phyloP scores from a whole-genome alignment of 352 stramenopile genomes.

The Phytophthora foliorum region DNA sequence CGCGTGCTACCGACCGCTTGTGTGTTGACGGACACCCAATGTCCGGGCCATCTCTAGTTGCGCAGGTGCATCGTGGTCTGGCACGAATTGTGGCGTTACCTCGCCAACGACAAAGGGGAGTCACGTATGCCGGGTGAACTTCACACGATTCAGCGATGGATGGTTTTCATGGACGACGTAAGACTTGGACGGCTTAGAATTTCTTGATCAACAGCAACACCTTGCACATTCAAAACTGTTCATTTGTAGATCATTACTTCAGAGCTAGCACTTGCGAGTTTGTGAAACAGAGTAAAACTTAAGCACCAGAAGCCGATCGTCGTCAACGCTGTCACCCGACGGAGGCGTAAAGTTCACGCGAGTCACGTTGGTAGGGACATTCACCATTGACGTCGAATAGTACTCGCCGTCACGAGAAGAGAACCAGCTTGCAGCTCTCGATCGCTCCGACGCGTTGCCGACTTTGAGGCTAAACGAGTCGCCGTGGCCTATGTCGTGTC shows the following conservation, averaged over 20 bases:
- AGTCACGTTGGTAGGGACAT: slow-evolving; percentile 12
- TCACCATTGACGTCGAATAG: slow-evolving; percentile 14
- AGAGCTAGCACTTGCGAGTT: too few species aligned
- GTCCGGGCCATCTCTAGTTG: slow-evolving; percentile 22
- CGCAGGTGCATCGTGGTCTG: slow-evolving; percentile 22
- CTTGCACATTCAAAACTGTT: background rate
- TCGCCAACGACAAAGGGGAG: slow-evolving; percentile 6
- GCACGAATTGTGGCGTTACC: slow-evolving; percentile 17
- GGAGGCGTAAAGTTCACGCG: slow-evolving; percentile 34
- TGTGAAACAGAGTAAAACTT: too few species aligned
- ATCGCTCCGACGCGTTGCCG: slow-evolving; percentile 14
- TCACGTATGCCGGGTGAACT: background rate
- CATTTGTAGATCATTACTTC: too few species aligned
- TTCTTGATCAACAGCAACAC: background rate
- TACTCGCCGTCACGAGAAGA: slow-evolving; percentile 33
- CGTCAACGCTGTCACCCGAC: slow-evolving; percentile 1
- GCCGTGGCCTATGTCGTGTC: slow-evolving; percentile 29
- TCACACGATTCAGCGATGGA: background rate
- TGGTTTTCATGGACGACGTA: background rate
- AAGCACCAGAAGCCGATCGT: background rate
- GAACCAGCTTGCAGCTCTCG: slow-evolving; percentile 26
- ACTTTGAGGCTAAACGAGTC: slow-evolving; percentile 31
- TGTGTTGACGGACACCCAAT: slow-evolving; percentile 24
- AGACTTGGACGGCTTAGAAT: background rate
- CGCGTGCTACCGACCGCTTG: slow-evolving; percentile 10